Evolutionary conservation across 2,329 filamentous ascomycete genomes (phyloP).

Genomic region (Teratosphaeria nubilosa): DNA sequence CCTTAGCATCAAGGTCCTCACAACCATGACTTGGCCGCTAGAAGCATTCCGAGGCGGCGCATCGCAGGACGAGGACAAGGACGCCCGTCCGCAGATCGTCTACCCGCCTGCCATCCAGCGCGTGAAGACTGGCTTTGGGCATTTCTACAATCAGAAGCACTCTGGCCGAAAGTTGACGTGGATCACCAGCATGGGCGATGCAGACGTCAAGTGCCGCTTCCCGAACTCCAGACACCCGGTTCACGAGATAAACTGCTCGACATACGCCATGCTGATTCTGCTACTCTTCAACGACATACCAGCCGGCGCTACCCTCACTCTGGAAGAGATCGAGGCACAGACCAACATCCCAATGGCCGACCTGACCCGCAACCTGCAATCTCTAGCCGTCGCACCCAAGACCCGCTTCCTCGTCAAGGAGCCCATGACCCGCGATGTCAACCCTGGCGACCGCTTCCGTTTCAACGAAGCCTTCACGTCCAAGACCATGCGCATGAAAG

Average conservation of each 20-base stretch:
- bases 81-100: slow-evolving; percentile 43
- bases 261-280: slow-evolving; percentile 83
- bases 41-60: slow-evolving; percentile 63
- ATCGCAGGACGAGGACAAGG: slow-evolving; percentile 35
- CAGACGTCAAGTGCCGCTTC: slow-evolving; percentile 75
- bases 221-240: slow-evolving; percentile 62
- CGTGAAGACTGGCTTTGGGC: slow-evolving; percentile 74
- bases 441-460: slow-evolving; percentile 63
- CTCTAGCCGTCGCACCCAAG: slow-evolving; percentile 73
- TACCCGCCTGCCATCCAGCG: slow-evolving; percentile 66
- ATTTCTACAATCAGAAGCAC: slow-evolving; percentile 78
- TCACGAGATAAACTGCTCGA: slow-evolving; percentile 86
- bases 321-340: slow-evolving; percentile 70
- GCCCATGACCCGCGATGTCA: slow-evolving; percentile 67
- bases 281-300: slow-evolving; percentile 76
- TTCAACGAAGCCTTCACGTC: slow-evolving; percentile 77
- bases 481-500: slow-evolving; percentile 79
- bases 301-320: slow-evolving; percentile 39
- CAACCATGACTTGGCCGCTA: slow-evolving; percentile 89
- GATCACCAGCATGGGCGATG: slow-evolving; percentile 66
- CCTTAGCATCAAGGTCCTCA: slow-evolving; percentile 74
- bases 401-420: slow-evolving; percentile 72
- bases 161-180: slow-evolving; percentile 83
- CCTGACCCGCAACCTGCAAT: slow-evolving; percentile 67
- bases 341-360: slow-evolving; percentile 71